Evolutionary conservation across 2,329 filamentous ascomycete species (phyloP), one percentile per base, ranked within the genome.

Genomic region (Pseudodiploospora longispora): DNA sequence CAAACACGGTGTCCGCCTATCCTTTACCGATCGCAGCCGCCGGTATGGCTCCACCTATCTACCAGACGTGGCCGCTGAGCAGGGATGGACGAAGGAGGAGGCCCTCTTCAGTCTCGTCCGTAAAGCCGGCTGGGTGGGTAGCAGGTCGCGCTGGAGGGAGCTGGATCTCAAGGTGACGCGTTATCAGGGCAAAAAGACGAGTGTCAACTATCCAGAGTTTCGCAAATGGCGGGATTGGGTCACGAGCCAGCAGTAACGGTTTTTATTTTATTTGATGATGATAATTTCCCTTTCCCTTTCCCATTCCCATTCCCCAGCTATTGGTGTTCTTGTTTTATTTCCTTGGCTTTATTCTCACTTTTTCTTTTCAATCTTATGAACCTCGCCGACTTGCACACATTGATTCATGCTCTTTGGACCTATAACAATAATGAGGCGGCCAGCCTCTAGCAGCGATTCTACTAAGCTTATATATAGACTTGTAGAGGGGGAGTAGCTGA

Each of bases 21-120:
- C 80, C 40, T 97, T 98, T 66, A 72, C 74, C n/a, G 74, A 87
- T 54, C 75, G 81, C 52, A 81, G 81, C 10, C 75, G 81, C 40
- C 78, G 85, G 38, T 88, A 87, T 59, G 87, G 89, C 10, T 78
- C 88, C 1, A 96, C 93, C 0, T 98, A 97, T 59, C 75, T 98
- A 10, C 93, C 93, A 0, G 87, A 96, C 60, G 89, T 98, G 5
- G 85, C 91, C 7, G 70, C 77, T 1, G 93, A 98, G 70, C 93
- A 97, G 62, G 90, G 87, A 10, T 98, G 93, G 93, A 87, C 78
- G 8, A 90, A 93, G 65, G 90, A 97, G 61, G 87, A 97, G 72
- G 87, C 91, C 0, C 65, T 98, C 3, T 75, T 89, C 43, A 94
- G 87, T 64, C 68, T 97, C 59, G 93, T 96, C 83, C 76, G 87